A percentile compares a stretch with the other conserved stretches of the same genome.
phyloP scores from a whole-genome alignment of 495 filamentous ascomycete species.

The Hypoxylon subgilvum region DNA sequence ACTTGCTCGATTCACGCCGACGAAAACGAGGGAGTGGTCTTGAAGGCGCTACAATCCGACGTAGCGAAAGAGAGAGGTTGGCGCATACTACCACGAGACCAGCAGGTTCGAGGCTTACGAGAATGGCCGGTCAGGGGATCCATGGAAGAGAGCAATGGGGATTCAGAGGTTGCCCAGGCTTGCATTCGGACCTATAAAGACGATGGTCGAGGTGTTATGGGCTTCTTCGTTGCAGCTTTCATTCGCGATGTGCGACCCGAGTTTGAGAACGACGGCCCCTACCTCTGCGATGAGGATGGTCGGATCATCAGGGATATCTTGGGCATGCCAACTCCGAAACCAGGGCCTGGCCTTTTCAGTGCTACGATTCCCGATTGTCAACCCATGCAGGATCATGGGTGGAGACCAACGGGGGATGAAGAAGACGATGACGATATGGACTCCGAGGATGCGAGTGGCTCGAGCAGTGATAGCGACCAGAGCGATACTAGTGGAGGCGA shows the following conservation, averaged over 20 bases:
- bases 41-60: slow-evolving; percentile 67
- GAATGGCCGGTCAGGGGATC: slow-evolving; percentile 76
- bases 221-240: slow-evolving; percentile 50
- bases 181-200: slow-evolving; percentile 84
- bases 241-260: slow-evolving; percentile 41
- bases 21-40: slow-evolving; percentile 88
- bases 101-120: slow-evolving; percentile 73
- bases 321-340: slow-evolving; percentile 51
- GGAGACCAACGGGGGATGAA: slow-evolving; percentile 12
- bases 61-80: slow-evolving; percentile 74
- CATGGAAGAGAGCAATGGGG: slow-evolving; percentile 47
- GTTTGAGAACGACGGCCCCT: slow-evolving; percentile 38
- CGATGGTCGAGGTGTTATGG: slow-evolving; percentile 70
- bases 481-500: slow-evolving; percentile 42
- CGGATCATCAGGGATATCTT: slow-evolving; percentile 45
- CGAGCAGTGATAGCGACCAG: not conserved
- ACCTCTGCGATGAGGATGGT: slow-evolving; percentile 47
- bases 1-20: slow-evolving; percentile 86
- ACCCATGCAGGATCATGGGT: slow-evolving; percentile 8
- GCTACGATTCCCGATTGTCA: not conserved
- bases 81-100: slow-evolving; percentile 70
- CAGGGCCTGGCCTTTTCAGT: slow-evolving; percentile 26
- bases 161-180: slow-evolving; percentile 60
- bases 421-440: slow-evolving; percentile 38
- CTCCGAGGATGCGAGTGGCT: slow-evolving; percentile 24